Percentiles rank a stretch among this genome's conserved stretches.
phyloP scores from a whole-genome alignment of 2,329 filamentous ascomycete genomes.

The Helminthosporium solani region DNA sequence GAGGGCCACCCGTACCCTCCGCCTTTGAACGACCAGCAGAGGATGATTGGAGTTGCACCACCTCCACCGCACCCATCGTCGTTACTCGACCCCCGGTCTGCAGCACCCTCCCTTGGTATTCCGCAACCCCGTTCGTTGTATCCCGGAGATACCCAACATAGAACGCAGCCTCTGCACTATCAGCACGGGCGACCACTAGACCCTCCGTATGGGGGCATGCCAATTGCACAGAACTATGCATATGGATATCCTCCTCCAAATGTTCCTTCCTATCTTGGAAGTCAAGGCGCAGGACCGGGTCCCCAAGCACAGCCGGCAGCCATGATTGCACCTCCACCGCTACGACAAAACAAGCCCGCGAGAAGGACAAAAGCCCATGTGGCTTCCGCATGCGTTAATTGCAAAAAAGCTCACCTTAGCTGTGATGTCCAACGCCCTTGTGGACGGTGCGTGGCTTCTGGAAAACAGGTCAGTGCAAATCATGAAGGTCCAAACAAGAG shows the following conservation, averaged over 20 bases:
- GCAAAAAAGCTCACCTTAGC: conserved; percentile 77
- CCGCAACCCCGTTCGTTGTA: conserved; percentile 32
- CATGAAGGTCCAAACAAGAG: not conserved
- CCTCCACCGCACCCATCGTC: conserved; percentile 27
- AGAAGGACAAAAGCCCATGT: conserved; percentile 72
- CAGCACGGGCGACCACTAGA: conserved; percentile 27
- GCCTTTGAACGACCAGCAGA: conserved; percentile 23
- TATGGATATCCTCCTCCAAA: conserved; percentile 31
- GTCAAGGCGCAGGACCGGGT: conserved; percentile 25
- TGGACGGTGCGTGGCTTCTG: conserved; percentile 72
- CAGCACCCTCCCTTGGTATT: conserved; percentile 18
- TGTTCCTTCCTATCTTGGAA: conserved; percentile 27
- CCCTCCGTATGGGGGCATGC: conserved; percentile 25
- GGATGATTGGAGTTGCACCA: conserved; percentile 23
- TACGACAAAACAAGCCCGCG: conserved; percentile 36
- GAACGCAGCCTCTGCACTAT: conserved; percentile 27
- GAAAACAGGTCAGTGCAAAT: conserved; percentile 59
- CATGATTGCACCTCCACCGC: conserved; percentile 34
- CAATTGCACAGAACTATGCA: conserved; percentile 28
- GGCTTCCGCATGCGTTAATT: conserved; percentile 80
- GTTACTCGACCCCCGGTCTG: conserved; percentile 27
- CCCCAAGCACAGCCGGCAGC: conserved; percentile 35
- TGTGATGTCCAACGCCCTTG: conserved; percentile 71
- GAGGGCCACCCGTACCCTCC: conserved; percentile 31
- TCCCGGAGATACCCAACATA: conserved; percentile 29